These are phyloP conservation scores for Pseudopithomyces chartarum DNA, from an alignment of 2,329 filamentous ascomycete species.

Conservation along the genomic window DNA sequence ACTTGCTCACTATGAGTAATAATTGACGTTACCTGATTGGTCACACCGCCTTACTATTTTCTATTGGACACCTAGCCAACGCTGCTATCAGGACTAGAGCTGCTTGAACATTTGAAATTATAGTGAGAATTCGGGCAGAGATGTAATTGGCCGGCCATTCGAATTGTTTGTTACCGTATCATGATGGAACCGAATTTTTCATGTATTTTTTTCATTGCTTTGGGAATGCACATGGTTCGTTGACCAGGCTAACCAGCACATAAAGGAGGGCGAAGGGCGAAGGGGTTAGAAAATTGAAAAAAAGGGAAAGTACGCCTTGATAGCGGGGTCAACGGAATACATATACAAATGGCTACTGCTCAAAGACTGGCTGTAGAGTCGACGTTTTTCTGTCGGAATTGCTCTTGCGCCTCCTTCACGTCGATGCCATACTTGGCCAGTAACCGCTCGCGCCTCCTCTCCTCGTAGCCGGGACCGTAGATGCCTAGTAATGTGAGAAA, in stretches of 20 bases:
- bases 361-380: slow-evolving; percentile 10
- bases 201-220: background rate
- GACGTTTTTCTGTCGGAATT: slow-evolving; percentile 6
- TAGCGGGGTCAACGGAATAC: slow-evolving; percentile 5
- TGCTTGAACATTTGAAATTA: background rate
- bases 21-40: background rate
- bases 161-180: too few species aligned
- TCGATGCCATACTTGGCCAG: slow-evolving; percentile 89
- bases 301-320: background rate
- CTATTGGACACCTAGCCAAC: background rate
- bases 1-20: background rate
- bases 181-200: too few species aligned
- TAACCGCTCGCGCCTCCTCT: slow-evolving; percentile 79
- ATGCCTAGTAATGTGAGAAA: slow-evolving; percentile 65
- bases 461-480: slow-evolving; percentile 78
- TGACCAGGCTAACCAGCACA: background rate
- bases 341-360: slow-evolving; percentile 13
- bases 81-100: background rate
- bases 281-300: background rate
- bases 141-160: too few species aligned
- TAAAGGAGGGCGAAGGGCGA: background rate
- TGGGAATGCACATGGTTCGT: background rate
- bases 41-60: background rate
- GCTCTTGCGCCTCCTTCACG: slow-evolving; percentile 53
- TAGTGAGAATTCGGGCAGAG: background rate